Base-by-base conservation (phyloP, 768 basidiomycete species). In the Leccinum rimulosum region DNA sequence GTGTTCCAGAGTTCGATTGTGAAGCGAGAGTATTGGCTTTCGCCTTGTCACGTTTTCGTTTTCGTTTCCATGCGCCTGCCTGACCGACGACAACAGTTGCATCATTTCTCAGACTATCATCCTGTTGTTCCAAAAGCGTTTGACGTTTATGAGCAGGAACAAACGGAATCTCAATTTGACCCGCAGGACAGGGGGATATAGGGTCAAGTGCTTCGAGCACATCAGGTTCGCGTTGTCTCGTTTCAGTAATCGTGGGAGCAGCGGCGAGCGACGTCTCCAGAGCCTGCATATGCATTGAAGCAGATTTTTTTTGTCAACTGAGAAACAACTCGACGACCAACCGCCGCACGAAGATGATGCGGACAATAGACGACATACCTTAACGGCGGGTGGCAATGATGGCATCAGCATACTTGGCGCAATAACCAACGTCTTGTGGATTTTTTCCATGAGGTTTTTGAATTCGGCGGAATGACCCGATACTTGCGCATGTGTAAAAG, bases 81-180 rank as follows among this genome's bases (percentile, higher is more conserved):
- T 87, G 85, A 7, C 89, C 89, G 17, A 91, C 88, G 14, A 88
- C 80, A 6, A 92, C 83, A 54, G 93, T 86, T 1, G 83, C 77
- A 66, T 90, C 91, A 49, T 86, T 84, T 33, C 75, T 74, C 19
- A 69, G 70, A 35, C 67, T 43, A 27, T 60, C 49, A 30, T 43
- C 50, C 38, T 55, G 58, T 17, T 56, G 33, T 15, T 61, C 62
- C 43, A 60, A 52, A 53, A 55, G 57, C 28, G 64, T 59, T 40
- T 67, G 71, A 19, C 93, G 83, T 65, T 85, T 80, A 1, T 82
- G 73, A 1, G 84, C 80, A 50, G 92, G 92, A 9, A 95, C 79
- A 62, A 87, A 95, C 1, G 93, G 85, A 7, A 94, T 82, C 72
- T 93, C 91, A 36, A 84, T 80, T 55, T 85, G 81, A 72, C 79